Conservation (phyloP, 2,329 filamentous ascomycete genomes). For the Trichoderma asperellum region DNA sequence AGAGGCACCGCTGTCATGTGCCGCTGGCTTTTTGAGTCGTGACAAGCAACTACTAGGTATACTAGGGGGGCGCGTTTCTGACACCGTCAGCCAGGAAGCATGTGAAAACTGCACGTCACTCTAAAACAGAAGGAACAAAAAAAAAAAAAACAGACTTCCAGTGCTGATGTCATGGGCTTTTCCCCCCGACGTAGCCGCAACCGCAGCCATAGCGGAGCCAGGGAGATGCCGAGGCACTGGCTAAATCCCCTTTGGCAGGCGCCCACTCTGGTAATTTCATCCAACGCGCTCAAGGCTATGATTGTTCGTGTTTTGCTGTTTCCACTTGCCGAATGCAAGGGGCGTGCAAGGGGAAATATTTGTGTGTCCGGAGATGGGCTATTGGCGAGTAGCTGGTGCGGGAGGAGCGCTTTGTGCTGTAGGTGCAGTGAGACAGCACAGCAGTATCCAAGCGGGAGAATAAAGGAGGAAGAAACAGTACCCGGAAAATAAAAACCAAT, state of each 20-base stretch:
- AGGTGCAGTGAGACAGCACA: background rate
- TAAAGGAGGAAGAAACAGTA: background rate
- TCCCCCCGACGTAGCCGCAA: conserved; percentile 8
- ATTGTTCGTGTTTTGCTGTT: background rate
- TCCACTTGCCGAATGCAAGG: background rate
- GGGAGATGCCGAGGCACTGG: conserved; percentile 24
- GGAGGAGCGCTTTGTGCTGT: background rate
- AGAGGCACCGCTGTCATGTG: background rate
- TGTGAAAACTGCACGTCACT: conserved; percentile 10
- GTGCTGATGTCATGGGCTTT: conserved; percentile 27
- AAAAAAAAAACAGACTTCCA: too few relatives aligned
- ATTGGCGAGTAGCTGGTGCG: background rate
- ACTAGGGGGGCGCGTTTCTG: background rate
- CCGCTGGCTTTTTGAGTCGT: background rate
- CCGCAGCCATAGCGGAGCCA: conserved; percentile 6
- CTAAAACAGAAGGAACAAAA: background rate
- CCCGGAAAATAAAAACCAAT: too few relatives aligned
- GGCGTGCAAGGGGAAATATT: background rate
- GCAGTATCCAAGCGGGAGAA: background rate
- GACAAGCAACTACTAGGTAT: background rate
- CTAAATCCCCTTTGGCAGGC: background rate
- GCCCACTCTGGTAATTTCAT: background rate
- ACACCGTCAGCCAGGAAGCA: background rate
- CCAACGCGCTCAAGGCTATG: background rate
- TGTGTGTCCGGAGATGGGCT: background rate